Base-by-base conservation (phyloP, 2,329 filamentous ascomycete genomes). In the Nemania bipapillata region DNA sequence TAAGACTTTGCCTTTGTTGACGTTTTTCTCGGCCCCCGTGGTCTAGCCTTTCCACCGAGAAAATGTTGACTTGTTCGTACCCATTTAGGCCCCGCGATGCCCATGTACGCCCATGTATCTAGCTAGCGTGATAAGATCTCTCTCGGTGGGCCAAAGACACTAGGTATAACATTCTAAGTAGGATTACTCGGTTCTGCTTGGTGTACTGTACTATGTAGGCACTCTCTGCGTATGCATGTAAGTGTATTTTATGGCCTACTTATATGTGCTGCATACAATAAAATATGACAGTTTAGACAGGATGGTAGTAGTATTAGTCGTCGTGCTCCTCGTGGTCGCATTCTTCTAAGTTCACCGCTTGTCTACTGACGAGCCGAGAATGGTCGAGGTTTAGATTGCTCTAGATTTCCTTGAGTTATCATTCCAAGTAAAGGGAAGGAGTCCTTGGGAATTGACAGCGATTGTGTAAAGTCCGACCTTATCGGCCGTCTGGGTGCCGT, bases 41-140 rank as follows among this genome's bases (percentile, higher is more conserved):
- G 60, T 65, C 64, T 70, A 60, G 68, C 52, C 56, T 62, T 58
- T 30, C 35, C 22, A 49, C 42, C 8, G 2, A 4, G 30, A 24
- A 8, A 32, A 37, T 55, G 28, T 45, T 53, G 32, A 24, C 42
- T n/a, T 56, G 22, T 17, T 20, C 1, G 42, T 35, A 37, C 37
- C 24, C 30, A 24, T 8, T 37, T 45, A 26, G 56, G 26, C 30
- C 37, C 60, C 61, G 42, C 61, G 62, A 54, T 11, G 37, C 35
- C 49, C 32, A 58, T 35, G 37, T 45, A 50, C 15, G 37, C 32
- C 49, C 32, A 57, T 35, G 35, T 45, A 50, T 2, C 20, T 50
- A 40, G 7, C 12, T 42, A 40, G 32, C 30, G 28, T 28, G 35
- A 50, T 50, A 20, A 42, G 42, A 42, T 45, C 40, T 45, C 17